Evolutionary conservation across 768 basidiomycete species (phyloP).

Genomic region (Auricularia heimuer): DNA sequence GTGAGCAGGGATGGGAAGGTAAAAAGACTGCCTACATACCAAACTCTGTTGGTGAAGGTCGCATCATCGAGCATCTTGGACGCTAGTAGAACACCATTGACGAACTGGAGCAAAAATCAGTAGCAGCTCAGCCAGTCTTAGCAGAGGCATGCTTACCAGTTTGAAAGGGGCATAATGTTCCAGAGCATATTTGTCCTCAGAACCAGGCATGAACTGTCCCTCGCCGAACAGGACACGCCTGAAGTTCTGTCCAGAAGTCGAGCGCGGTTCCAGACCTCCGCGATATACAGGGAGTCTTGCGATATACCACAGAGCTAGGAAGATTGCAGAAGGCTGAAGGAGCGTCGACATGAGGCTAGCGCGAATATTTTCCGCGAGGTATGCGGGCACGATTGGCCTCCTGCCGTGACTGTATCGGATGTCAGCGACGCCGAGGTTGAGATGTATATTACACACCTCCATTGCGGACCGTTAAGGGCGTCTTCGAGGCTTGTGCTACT

Average conservation of each 20-base stretch:
- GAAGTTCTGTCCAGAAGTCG: not conserved
- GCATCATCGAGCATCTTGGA: not conserved
- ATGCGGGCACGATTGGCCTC: conserved; percentile 38
- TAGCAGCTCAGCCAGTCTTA: no score
- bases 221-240: not conserved
- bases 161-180: not conserved
- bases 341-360: conserved; percentile 69
- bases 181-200: not conserved
- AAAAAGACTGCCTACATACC: not conserved
- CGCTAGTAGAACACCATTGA: not conserved
- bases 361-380: conserved; percentile 55
- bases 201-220: not conserved
- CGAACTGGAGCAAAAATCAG: not conserved
- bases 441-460: conserved; percentile 32
- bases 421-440: conserved; percentile 4
- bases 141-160: not conserved
- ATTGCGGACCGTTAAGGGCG: conserved; percentile 22
- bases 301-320: conserved; percentile 76
- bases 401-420: conserved; percentile 20
- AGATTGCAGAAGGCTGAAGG: conserved; percentile 70
- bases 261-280: conserved; percentile 15
- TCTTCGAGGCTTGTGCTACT: conserved; percentile 55
- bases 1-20: no score
- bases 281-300: conserved; percentile 67
- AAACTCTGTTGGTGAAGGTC: not conserved